Conservation (phyloP, 2,329 filamentous ascomycete genomes). For the Alternaria infectoria region DNA sequence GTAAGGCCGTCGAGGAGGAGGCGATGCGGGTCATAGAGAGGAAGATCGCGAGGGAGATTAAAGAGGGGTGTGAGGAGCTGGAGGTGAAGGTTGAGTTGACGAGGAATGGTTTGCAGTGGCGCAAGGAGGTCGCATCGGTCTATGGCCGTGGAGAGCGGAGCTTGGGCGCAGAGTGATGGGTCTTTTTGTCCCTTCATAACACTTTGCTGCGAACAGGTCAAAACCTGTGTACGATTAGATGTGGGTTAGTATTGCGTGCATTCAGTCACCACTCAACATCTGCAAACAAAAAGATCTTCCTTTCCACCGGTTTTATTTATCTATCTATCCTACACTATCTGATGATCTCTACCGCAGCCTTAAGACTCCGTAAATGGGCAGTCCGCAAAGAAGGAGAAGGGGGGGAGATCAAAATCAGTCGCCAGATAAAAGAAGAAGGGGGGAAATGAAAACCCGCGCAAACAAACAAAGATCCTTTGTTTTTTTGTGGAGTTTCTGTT, state of each 20-base stretch:
- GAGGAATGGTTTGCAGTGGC: not conserved
- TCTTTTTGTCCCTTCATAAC: too few species aligned
- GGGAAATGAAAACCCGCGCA: constrained; percentile 19
- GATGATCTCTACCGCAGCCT: constrained; percentile 43
- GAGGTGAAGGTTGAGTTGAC: not conserved
- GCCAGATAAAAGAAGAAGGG: constrained; percentile 7
- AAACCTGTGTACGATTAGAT: not conserved
- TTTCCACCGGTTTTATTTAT: constrained; percentile 13
- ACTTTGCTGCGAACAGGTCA: too few species aligned
- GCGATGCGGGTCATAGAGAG: not conserved
- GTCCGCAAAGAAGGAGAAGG: constrained; percentile 26
- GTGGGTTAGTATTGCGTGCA: not conserved
- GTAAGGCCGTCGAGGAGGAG: not conserved
- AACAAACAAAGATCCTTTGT: constrained; percentile 41
- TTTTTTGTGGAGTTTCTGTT: constrained; percentile 45
- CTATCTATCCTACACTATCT: constrained; percentile 39
- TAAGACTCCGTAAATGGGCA: constrained; percentile 18
- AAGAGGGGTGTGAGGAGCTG: not conserved
- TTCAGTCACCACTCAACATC: not conserved
- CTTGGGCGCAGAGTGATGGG: not conserved
- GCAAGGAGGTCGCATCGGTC: not conserved
- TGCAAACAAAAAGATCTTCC: not conserved
- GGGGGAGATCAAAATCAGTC: constrained; percentile 45
- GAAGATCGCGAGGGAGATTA: not conserved
- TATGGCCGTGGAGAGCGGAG: not conserved